Evolutionary conservation across 2,329 filamentous ascomycete species (phyloP).

Genomic region (Pseudogymnoascus sp.): DNA sequence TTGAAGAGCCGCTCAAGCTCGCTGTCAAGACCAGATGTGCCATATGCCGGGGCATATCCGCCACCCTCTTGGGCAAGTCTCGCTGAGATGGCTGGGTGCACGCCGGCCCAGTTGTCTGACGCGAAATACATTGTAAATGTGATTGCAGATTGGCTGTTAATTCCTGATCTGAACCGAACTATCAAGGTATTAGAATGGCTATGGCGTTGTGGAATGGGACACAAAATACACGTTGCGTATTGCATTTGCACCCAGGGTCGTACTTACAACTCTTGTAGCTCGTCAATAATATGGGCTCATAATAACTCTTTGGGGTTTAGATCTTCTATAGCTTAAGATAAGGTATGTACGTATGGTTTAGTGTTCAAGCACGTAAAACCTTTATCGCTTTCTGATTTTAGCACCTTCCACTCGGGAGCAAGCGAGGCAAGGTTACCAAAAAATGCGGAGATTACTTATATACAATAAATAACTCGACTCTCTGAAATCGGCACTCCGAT

Average conservation of each 20-base stretch:
- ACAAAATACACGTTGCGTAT: neutral
- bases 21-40: neutral
- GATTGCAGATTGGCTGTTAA: neutral
- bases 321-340: neutral
- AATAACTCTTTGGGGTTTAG: neutral
- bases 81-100: neutral
- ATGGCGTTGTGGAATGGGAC: neutral
- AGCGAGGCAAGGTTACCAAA: neutral
- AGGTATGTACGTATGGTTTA: neutral
- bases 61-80: neutral
- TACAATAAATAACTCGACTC: neutral
- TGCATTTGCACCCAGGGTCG: neutral
- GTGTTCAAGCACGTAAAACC: neutral
- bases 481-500: neutral
- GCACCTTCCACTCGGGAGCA: neutral
- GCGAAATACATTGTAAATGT: neutral
- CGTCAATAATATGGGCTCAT: neutral
- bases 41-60: neutral
- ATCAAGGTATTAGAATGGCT: neutral
- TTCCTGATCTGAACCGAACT: neutral
- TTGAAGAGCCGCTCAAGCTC: neutral
- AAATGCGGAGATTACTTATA: neutral
- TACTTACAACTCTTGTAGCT: neutral
- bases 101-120: neutral
- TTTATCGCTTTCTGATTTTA: neutral